phyloP scores from a whole-genome alignment of 129 eudicot genomes.

The Ambrosia trifida region DNA sequence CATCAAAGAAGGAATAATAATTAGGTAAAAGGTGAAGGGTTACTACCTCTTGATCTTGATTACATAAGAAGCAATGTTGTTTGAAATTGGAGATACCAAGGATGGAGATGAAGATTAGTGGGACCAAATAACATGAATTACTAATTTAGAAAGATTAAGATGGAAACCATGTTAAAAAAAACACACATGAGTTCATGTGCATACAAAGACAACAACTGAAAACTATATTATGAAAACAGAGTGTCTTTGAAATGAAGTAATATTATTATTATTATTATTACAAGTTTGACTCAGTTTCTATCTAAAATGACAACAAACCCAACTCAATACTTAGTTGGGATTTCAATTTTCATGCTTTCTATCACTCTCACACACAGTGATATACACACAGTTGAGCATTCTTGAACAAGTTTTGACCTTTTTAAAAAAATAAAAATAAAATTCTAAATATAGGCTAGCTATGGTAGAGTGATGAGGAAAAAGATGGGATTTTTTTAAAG shows the following conservation, averaged over 20 bases:
- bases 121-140: slow-evolving; percentile 13
- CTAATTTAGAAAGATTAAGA: slow-evolving; percentile 10
- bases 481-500: slow-evolving; percentile 17
- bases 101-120: slow-evolving; percentile 29
- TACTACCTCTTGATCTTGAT: slow-evolving; percentile 44
- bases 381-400: slow-evolving; percentile 15
- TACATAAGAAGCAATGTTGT: slow-evolving; percentile 28
- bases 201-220: slow-evolving; percentile 16
- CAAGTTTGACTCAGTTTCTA: slow-evolving; percentile 27
- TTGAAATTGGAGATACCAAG: slow-evolving; percentile 29
- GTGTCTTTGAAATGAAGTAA: slow-evolving; percentile 43
- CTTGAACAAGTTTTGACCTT: slow-evolving; percentile 9
- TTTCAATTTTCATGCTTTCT: slow-evolving; percentile 5
- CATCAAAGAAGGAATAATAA: background rate
- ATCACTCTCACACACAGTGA: background rate
- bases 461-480: background rate
- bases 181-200: slow-evolving; percentile 42
- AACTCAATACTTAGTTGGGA: slow-evolving; percentile 2
- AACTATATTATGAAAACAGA: slow-evolving; percentile 29
- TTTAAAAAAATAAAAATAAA: no score
- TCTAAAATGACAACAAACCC: slow-evolving; percentile 31
- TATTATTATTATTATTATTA: background rate
- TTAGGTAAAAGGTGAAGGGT: slow-evolving; percentile 19
- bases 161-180: slow-evolving; percentile 16
- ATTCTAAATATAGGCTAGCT: background rate